phyloP scores from a whole-genome alignment of 73 alveolate species.

The Symbiodinium pilosum region DNA sequence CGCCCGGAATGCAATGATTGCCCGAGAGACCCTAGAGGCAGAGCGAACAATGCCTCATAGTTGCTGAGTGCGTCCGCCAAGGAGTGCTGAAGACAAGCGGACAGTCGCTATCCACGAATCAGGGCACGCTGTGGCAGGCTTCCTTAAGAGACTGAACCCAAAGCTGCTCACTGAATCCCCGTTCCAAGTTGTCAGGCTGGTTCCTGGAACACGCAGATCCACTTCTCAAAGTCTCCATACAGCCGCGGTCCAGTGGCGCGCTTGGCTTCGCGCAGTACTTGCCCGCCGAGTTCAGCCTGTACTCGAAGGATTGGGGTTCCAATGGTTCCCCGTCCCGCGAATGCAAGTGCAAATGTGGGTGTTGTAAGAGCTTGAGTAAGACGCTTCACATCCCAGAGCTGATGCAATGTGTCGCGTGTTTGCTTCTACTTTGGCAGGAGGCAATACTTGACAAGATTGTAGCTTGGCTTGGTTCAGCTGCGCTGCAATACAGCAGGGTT shows the following conservation, averaged over 20 bases:
- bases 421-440: constrained; percentile 23
- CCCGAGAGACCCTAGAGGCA: too few relatives aligned
- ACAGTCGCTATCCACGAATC: constrained; percentile 98
- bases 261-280: constrained; percentile 95
- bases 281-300: constrained; percentile 95
- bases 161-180: neutral
- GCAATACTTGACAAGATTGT: constrained; percentile 94
- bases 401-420: too few relatives aligned
- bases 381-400: too few relatives aligned
- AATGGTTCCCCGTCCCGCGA: neutral
- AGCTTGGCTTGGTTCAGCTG: constrained; percentile 32
- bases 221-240: constrained; percentile 97
- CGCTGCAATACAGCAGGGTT: too few relatives aligned
- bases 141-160: neutral
- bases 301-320: constrained; percentile 39
- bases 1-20: too few relatives aligned
- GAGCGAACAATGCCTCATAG: too few relatives aligned
- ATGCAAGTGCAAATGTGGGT: neutral
- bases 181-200: constrained; percentile 82
- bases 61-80: neutral
- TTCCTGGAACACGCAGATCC: constrained; percentile 98
- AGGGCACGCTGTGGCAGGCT: constrained; percentile 97
- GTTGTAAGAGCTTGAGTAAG: neutral
- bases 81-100: constrained; percentile 95
- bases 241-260: constrained; percentile 98